Evolutionary conservation across 2,329 filamentous ascomycete species (phyloP), one percentile per base, ranked within the genome.

Genomic region (Aureobasidium sp.): DNA sequence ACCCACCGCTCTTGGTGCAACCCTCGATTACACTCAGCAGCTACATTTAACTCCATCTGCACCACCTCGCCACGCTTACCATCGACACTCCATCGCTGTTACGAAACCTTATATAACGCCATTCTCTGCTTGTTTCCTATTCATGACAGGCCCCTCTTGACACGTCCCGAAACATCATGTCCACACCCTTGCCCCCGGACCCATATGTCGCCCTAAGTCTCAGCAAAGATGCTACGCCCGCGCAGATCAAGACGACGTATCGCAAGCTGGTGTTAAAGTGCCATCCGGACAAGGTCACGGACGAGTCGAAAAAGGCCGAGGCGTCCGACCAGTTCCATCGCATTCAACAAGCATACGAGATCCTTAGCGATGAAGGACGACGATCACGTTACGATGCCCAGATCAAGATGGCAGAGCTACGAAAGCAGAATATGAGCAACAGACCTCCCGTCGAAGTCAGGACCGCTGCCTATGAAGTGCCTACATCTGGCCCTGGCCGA

Each of bases 291-390:
- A 82, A 68, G 76, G 63, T 60, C 11, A 60, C 68, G 15, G 61
- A 62, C 88, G 85, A 87, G 59, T 79, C 84, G 17, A 79, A 89
- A 69, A 95, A 94, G 76, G 84, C 85, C 63, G 79, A 85, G 68
- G 95, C 92, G 74, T 86, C 89, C 68, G 87, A 91, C 68, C 87
- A 96, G 75, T 99, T 97, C 71, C 91, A 97, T 75, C 87, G 86
- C 72, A 90, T 97, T 37, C 92, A 97, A 74, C 85, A 92, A 69
- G 92, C 94, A 56, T 99, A 96, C 76, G 94, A 97, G 75, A 81
- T 94, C 34, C 84, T 99, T 64, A 89, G 85, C 70, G 87, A 97
- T 71, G 88, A 93, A 31, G 80, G 78, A 7, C 85, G 87, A 71
- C 82, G 90, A 64, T 76, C 79, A 63, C 85, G 86, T 67, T 96